Percentiles rank a stretch among this genome's conserved stretches.
Evolutionary conservation across 2,329 filamentous ascomycete species (phyloP).

Genomic region (Hypoxylon sp.): DNA sequence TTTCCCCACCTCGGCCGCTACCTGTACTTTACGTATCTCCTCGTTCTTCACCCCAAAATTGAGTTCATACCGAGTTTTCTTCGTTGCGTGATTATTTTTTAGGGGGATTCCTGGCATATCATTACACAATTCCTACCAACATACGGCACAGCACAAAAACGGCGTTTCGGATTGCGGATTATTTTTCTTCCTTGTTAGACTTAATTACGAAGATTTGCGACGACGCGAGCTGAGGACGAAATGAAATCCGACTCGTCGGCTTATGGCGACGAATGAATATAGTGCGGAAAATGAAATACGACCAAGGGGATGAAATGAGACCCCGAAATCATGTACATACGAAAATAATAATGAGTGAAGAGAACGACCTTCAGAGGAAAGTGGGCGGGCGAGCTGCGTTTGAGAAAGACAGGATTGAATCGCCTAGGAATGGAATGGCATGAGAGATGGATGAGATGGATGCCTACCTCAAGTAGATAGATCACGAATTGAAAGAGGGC

Average conservation of each 20-base stretch:
- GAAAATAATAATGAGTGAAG: slow-evolving; percentile 30
- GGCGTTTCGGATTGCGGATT: slow-evolving; percentile 47
- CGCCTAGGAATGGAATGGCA: slow-evolving; percentile 14
- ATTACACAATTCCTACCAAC: slow-evolving; percentile 17
- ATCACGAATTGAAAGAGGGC: slow-evolving; percentile 27
- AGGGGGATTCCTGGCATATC: slow-evolving; percentile 25
- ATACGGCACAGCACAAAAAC: slow-evolving; percentile 44
- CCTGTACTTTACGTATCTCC: slow-evolving; percentile 29
- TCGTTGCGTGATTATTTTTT: slow-evolving; percentile 17
- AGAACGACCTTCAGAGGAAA: slow-evolving; percentile 5
- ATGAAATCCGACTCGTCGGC: slow-evolving; percentile 17
- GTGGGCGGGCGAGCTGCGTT: slow-evolving; percentile 10
- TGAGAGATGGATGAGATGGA: slow-evolving; percentile 14
- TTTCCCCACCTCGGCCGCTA: slow-evolving; percentile 12
- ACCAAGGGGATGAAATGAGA: slow-evolving; percentile 18
- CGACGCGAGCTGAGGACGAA: slow-evolving; percentile 21
- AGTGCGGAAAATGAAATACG: slow-evolving; percentile 20
- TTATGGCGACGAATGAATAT: slow-evolving; percentile 15
- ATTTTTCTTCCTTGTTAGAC: slow-evolving; percentile 27
- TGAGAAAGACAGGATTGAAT: slow-evolving; percentile 17
- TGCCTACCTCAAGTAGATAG: slow-evolving; percentile 23
- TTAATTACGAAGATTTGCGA: slow-evolving; percentile 36
- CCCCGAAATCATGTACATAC: slow-evolving; percentile 38
- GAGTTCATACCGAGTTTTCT: slow-evolving; percentile 23
- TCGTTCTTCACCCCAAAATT: slow-evolving; percentile 16